Base-by-base conservation (phyloP, 805 yeast genomes). In the Pichia sporocuriosa region DNA sequence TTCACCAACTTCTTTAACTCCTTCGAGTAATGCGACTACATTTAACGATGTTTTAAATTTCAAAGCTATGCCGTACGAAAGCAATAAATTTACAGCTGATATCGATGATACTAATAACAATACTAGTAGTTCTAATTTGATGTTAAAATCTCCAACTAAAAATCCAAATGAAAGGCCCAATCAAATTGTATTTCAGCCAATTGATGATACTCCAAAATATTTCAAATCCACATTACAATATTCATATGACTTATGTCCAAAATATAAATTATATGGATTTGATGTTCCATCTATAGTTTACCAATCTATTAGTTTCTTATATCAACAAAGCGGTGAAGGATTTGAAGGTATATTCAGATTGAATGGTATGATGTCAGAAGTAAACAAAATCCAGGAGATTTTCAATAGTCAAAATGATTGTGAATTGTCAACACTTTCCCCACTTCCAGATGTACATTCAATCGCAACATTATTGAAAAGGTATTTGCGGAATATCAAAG, bases 291-390 rank as follows among this genome's bases (percentile, higher is more conserved):
- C 88, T 31, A 79, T 90, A 7, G 75, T 86, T 15, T 83, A 66
- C 52, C 65, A 95, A 45, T 87, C 96, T 55, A 55, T 89, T 26
- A 82, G 77, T 43, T 84, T 72, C 50, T 67, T 90, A 37, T 70
- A 72, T 37, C 70, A 68, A 29, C 73, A 79, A 21, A 77, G 81
- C 19, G 95, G 95, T 0, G 67, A 81, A n/a, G 74, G 74, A 47
- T 93, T 86, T 59, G 95, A 88, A 55, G 98, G 98, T 10, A 75
- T 90, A 3, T 93, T 93, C 66, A 70, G 98, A 47, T 66, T 88
- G 43, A 85, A 89, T 61, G 97, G 97, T 4, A 85, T 95, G 28
- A 83, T 88, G 42, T 73, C 87, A 1, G 71, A 81, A 39, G 86
- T 85, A 30, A 76, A 80, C 48, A 74, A 69, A 31, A 69, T 85